Conservation (phyloP, 768 basidiomycete species). For the Amyloporia xantha region DNA sequence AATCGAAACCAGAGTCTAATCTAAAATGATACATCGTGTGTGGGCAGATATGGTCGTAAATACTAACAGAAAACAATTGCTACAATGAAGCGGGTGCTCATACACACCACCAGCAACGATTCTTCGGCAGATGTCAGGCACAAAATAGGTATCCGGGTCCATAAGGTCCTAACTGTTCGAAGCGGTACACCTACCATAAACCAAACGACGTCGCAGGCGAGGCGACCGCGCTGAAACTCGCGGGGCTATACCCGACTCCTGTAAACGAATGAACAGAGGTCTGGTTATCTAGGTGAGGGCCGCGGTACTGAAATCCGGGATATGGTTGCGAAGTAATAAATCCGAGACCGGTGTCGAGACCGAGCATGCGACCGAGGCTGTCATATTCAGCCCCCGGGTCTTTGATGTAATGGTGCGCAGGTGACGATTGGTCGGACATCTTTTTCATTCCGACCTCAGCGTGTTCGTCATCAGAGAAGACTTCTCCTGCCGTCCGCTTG, state of each 20-base stretch:
- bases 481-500: constrained; percentile 4
- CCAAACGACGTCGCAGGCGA: not conserved
- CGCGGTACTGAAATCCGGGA: constrained; percentile 3
- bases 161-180: not conserved
- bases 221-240: not conserved
- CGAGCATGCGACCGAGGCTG: constrained; percentile 1
- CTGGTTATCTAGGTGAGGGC: not conserved
- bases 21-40: not conserved
- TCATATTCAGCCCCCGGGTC: not conserved
- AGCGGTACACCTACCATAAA: not conserved
- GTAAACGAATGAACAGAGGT: not conserved
- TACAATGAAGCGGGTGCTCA: not conserved
- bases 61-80: not conserved
- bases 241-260: not conserved
- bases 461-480: constrained; percentile 6
- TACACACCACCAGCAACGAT: not conserved
- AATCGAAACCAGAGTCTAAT: not conserved
- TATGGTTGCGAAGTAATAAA: constrained; percentile 6
- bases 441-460: not conserved
- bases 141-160: not conserved
- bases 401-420: not conserved
- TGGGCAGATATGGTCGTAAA: not conserved
- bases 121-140: not conserved
- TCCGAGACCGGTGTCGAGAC: constrained; percentile 1
- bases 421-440: not conserved